phyloP scores from a whole-genome alignment of 2,329 filamentous ascomycete species.

The Mollisia scopiformis region DNA sequence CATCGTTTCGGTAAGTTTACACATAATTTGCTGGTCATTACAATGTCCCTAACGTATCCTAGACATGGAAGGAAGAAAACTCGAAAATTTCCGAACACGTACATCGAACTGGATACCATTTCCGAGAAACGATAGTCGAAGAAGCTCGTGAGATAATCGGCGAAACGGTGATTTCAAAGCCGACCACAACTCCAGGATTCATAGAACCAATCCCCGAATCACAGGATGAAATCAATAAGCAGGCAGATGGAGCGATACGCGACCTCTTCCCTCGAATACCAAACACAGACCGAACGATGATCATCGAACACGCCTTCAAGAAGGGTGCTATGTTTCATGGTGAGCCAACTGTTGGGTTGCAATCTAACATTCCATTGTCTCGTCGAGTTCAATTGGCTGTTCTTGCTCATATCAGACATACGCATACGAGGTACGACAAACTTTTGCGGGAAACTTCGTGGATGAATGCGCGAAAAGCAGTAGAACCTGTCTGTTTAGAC shows the following conservation, averaged over 20 bases:
- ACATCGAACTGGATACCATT: conserved; percentile 63
- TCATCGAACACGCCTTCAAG: conserved; percentile 65
- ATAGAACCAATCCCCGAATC: conserved; percentile 63
- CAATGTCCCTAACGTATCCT: background rate
- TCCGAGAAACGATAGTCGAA: conserved; percentile 61
- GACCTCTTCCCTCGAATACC: conserved; percentile 69
- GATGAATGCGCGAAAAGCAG: conserved; percentile 61
- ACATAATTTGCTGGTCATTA: background rate
- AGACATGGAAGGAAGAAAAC: conserved; percentile 30
- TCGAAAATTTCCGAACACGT: conserved; percentile 48
- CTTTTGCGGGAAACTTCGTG: conserved; percentile 61
- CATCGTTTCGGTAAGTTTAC: conserved; percentile 63
- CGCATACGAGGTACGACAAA: conserved; percentile 67
- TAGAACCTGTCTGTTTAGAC: conserved; percentile 64
- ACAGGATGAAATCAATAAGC: conserved; percentile 62
- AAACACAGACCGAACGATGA: conserved; percentile 63
- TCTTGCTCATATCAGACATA: conserved; percentile 68
- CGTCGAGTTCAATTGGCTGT: conserved; percentile 67
- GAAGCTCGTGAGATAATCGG: conserved; percentile 47
- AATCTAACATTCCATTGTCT: conserved; percentile 57
- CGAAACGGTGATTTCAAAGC: conserved; percentile 32
- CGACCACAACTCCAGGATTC: conserved; percentile 34
- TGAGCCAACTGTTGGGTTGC: conserved; percentile 60
- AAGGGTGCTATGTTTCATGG: conserved; percentile 56
- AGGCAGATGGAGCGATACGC: conserved; percentile 63